Conservation (phyloP, 768 basidiomycete species). For the Clitopilus passeckerianus region DNA sequence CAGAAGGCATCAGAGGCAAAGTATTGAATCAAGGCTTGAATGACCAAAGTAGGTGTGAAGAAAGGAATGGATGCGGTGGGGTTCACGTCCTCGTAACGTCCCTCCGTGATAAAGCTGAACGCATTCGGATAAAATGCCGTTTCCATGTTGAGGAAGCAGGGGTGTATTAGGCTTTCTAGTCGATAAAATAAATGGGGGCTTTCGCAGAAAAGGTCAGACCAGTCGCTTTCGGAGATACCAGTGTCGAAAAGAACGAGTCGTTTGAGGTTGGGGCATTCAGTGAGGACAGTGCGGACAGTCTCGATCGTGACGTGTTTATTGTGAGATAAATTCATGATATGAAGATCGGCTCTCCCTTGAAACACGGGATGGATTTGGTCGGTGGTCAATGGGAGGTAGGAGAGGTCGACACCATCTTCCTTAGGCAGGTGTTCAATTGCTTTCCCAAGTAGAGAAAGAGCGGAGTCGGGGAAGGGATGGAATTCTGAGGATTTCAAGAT, state of each 20-base stretch:
- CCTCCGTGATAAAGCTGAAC: constrained; percentile 12
- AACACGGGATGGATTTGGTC: not conserved
- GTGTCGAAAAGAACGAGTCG: constrained; percentile 21
- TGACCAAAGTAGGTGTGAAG: constrained; percentile 18
- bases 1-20: constrained; percentile 1
- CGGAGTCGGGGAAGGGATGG: constrained; percentile 20
- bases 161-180: constrained; percentile 24
- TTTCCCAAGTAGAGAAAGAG: constrained; percentile 16
- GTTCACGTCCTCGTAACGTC: not conserved
- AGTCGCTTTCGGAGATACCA: constrained; percentile 11
- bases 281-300: constrained; percentile 8
- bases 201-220: constrained; percentile 15
- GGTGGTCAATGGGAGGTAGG: not conserved
- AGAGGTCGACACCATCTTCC: not conserved
- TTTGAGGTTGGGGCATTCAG: constrained; percentile 13
- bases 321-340: not conserved
- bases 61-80: constrained; percentile 18
- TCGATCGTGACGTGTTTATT: not conserved
- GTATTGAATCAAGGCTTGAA: constrained; percentile 16
- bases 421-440: constrained; percentile 3
- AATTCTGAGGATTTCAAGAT: constrained; percentile 11
- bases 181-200: constrained; percentile 20
- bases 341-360: not conserved
- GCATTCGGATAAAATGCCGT: constrained; percentile 10
- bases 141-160: constrained; percentile 11